A percentile compares a stretch with the other conserved stretches of the same genome.
These are phyloP conservation scores for Boletus edulis DNA, from an alignment of 768 basidiomycete genomes.

Conservation along the genomic window DNA sequence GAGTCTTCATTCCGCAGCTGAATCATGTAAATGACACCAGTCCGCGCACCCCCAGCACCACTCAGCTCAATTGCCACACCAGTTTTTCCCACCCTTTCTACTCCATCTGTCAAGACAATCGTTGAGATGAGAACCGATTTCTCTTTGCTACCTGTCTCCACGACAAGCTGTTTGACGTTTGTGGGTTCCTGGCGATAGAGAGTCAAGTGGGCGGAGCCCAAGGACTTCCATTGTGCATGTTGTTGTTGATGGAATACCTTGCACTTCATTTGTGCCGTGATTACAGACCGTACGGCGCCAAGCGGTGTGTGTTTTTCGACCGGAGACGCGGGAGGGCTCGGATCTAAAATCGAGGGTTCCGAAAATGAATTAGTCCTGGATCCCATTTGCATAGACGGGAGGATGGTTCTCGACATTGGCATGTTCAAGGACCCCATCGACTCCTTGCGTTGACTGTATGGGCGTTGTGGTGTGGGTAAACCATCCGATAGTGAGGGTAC, in stretches of 20 bases:
- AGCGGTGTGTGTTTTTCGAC: conserved; percentile 49
- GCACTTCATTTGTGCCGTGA: conserved; percentile 94
- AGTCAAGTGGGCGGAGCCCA: conserved; percentile 85
- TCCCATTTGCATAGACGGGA: conserved; percentile 61
- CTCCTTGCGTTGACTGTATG: conserved; percentile 18
- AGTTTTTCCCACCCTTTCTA: conserved; percentile 98
- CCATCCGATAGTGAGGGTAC: conserved; percentile 37
- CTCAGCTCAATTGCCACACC: conserved; percentile 96
- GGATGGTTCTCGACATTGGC: conserved; percentile 47
- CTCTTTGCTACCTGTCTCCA: conserved; percentile 77
- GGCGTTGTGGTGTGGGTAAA: conserved; percentile 30
- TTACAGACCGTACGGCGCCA: conserved; percentile 71
- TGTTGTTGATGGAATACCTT: conserved; percentile 96
- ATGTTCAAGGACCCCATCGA: conserved; percentile 28
- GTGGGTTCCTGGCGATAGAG: conserved; percentile 83
- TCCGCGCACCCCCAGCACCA: conserved; percentile 78
- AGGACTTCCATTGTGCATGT: conserved; percentile 96
- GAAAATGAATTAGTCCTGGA: conserved; percentile 51
- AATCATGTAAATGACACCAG: conserved; percentile 96
- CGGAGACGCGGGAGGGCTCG: conserved; percentile 86
- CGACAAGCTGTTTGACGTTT: conserved; percentile 94
- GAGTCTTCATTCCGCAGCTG: conserved; percentile 88
- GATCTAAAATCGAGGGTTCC: conserved; percentile 56
- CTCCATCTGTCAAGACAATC: conserved; percentile 93
- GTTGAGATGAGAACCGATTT: conserved; percentile 87